phyloP scores from a whole-genome alignment of 345 rosid species.

The Linum lewisii region DNA sequence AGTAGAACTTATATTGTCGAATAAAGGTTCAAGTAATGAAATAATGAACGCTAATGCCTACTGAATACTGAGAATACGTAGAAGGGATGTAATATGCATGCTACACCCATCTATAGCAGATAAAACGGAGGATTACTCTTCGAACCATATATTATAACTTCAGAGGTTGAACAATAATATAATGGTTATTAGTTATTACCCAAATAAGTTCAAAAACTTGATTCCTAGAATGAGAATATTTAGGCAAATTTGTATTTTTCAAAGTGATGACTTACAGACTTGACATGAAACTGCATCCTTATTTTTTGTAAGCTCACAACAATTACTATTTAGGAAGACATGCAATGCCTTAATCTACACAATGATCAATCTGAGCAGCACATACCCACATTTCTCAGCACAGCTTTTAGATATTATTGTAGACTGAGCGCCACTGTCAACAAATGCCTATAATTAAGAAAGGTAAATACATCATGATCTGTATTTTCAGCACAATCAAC shows the following conservation, averaged over 20 bases:
- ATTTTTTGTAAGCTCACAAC: too few species aligned
- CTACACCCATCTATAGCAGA: too few species aligned
- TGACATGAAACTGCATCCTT: too few species aligned
- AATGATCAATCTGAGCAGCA: slow-evolving; percentile 9
- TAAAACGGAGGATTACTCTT: too few species aligned
- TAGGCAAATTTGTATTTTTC: too few species aligned
- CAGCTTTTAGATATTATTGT: slow-evolving; percentile 97
- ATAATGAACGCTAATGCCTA: neutral
- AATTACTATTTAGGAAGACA: neutral
- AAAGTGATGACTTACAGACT: too few species aligned
- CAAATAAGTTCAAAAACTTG: too few species aligned
- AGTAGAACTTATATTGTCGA: neutral
- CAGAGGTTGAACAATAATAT: too few species aligned
- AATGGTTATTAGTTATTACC: too few species aligned
- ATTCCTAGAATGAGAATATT: too few species aligned
- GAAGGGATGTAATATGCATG: neutral
- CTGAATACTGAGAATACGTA: neutral
- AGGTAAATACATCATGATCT: neutral
- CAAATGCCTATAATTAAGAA: slow-evolving; percentile 64
- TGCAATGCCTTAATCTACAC: neutral
- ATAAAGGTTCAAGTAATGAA: neutral
- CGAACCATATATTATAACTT: too few species aligned
- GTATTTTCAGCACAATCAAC: neutral
- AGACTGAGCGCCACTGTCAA: slow-evolving; percentile 98
- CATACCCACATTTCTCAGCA: slow-evolving; percentile 93